Evolutionary conservation across 1,139 yeast genomes (phyloP), one percentile per base, ranked within the genome.

Genomic region (Dujonia santamariae): DNA sequence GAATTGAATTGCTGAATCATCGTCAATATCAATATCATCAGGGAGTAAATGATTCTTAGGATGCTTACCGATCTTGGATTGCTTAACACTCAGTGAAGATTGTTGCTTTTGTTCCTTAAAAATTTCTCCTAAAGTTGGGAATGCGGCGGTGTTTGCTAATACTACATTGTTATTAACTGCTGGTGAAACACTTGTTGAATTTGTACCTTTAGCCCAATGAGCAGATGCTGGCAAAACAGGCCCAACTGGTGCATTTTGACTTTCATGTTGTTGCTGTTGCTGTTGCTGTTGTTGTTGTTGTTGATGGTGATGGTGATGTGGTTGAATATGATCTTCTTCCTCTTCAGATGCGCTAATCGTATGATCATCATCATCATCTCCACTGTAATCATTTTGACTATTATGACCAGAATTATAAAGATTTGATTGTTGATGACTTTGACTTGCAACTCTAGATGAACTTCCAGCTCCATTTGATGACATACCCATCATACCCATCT

Each of bases 41-140:
- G 65, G 57, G 33, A 54, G 44, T 32, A 56, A 51, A 5, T 50
- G 43, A 36, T 45, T 53, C 43, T 57, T 60, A 2, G 46, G 33
- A 7, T 51, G 26, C 39, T 59, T 60, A 46, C 59, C 62, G 37
- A 48, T 55, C 38, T 63, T 59, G 26, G 44, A 40, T 29, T 55
- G 61, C 41, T 56, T 63, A 50, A 55, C 56, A 24, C 49, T 50
- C 11, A 13, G 13, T 14, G 19, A 7, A 8, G 6, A 6, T 35
- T 53, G 62, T 32, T 54, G 60, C 42, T 64, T 63, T 39, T 62
- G 67, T 32, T 74, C 64, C 37, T 67, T 63, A 37, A 75, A 62
- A 2, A 81, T 73, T 51, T 82, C 90, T 5, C 83, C 83, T 44
- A 83, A 64, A 0, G 90, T 76, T 25, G 92, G 92, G 69, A 83